Conservation (phyloP, 2,329 filamentous ascomycete species). For the Xylaria sp. region DNA sequence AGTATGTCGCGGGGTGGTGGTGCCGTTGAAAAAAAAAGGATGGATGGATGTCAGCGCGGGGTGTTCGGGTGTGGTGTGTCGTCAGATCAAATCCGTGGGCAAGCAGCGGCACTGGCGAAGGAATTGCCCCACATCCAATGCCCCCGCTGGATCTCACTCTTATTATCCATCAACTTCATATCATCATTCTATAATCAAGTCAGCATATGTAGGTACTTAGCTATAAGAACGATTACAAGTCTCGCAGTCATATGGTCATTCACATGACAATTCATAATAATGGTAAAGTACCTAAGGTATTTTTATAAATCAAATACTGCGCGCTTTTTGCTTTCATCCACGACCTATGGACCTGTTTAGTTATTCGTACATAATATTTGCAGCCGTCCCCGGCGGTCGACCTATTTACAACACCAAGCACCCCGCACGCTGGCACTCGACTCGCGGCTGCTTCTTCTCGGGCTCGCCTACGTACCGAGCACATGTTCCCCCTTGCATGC, state of each 20-base stretch:
- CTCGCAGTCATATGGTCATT: too few relatives aligned
- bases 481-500: too few relatives aligned
- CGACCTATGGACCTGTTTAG: conserved; percentile 17
- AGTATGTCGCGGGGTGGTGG: too few relatives aligned
- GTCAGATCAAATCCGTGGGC: too few relatives aligned
- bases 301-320: neutral
- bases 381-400: conserved; percentile 14
- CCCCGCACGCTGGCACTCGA: conserved; percentile 23
- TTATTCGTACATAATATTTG: conserved; percentile 32
- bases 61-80: too few relatives aligned
- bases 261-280: conserved; percentile 2
- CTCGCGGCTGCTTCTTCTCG: conserved; percentile 6
- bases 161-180: neutral
- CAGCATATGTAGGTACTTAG: neutral
- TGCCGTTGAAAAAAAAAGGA: too few relatives aligned
- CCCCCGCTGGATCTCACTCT: too few relatives aligned
- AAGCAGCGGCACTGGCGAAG: too few relatives aligned
- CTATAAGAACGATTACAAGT: neutral
- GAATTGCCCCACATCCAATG: too few relatives aligned
- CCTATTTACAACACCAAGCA: conserved; percentile 32
- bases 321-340: conserved; percentile 19
- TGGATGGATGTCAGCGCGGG: too few relatives aligned
- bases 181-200: neutral
- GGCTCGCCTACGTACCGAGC: conserved; percentile 5
- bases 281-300: neutral